Base-by-base conservation (phyloP, 2,329 filamentous ascomycete species). In the Ceratocystis huliohia region DNA sequence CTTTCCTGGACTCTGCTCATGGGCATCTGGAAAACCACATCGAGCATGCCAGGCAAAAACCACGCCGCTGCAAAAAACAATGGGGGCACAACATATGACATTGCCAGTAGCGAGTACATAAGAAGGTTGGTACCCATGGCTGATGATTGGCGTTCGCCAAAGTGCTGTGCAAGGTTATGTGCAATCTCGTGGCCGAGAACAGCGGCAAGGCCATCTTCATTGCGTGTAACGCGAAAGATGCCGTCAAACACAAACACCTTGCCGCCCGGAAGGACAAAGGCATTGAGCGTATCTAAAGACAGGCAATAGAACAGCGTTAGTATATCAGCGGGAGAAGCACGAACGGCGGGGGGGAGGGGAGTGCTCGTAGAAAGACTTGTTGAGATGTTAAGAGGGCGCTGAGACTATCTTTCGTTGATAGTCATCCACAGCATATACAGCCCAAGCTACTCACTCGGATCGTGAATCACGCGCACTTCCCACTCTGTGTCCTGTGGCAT, bases 171-270 rank as follows among this genome's bases (percentile, higher is more conserved):
- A 17, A 89, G 80, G 69, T 87, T 88, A 73, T 93, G 89, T 20
- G 88, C 87, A 68, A 92, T 89, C 76, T 92, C 89, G 74, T 92
- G 89, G 15, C 88, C 87, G 15, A 93, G 78, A 2, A 93, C 87
- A 1, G 88, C 84, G 3, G 89, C 89, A 30, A 93, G 78, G 2
- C 84, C 86, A 72, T 87, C 82, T 66, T 91, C 87, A 71, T 78
- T 84, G 64, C 79, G 73, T 68, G 86, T 87, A 25, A 90, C 76
- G n/a, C 81, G 80, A 65, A 92, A 74, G 41, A 93, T 84, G 46
- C 89, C 88, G 69, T 84, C 87, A 72, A 85, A 88, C 1, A 93
- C 88, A 73, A 92, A 92, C 0, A 93, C 88, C 71, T 91, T 91
- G 28, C 88, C 88, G 3, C 85, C 88, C 0, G 89, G 88, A 5